phyloP scores from a whole-genome alignment of 2,329 filamentous ascomycete species.

The Colletotrichum gloeosporioides region DNA sequence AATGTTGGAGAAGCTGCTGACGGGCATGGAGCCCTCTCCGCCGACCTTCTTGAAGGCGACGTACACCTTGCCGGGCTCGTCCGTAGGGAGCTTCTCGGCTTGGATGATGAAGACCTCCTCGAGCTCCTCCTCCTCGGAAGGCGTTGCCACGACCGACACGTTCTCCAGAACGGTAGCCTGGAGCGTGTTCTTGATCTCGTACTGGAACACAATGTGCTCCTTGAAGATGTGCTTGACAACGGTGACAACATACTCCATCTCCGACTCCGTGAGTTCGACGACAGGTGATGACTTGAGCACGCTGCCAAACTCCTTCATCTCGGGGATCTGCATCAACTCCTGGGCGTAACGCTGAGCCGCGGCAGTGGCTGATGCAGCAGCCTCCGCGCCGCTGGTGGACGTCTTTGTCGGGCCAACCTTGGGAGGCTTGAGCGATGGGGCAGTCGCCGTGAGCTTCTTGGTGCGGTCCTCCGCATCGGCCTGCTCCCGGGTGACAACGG shows the following conservation, averaged over 20 bases:
- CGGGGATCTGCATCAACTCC: constrained; percentile 86
- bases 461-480: constrained; percentile 94
- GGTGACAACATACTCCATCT: constrained; percentile 95
- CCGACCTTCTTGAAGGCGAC: constrained; percentile 88
- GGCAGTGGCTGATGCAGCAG: constrained; percentile 76
- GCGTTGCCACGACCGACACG: constrained; percentile 81
- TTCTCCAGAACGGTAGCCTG: constrained; percentile 90
- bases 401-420: constrained; percentile 79
- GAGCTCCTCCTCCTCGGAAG: constrained; percentile 79
- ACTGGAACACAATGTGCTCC: constrained; percentile 94
- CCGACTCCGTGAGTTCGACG: constrained; percentile 92
- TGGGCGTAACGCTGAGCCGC: constrained; percentile 88
- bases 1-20: constrained; percentile 85
- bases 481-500: constrained; percentile 93
- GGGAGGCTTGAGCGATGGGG: constrained; percentile 92
- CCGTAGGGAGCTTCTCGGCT: constrained; percentile 79
- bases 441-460: constrained; percentile 94
- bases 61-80: constrained; percentile 92
- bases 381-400: constrained; percentile 72
- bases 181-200: constrained; percentile 97
- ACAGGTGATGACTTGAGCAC: constrained; percentile 89
- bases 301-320: constrained; percentile 86
- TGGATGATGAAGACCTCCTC: constrained; percentile 96
- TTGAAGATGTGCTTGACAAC: constrained; percentile 98
- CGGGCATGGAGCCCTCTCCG: constrained; percentile 78